These are phyloP conservation scores for Phytopythium aichiense DNA, from an alignment of 352 stramenopile genomes.

Conservation along the genomic window DNA sequence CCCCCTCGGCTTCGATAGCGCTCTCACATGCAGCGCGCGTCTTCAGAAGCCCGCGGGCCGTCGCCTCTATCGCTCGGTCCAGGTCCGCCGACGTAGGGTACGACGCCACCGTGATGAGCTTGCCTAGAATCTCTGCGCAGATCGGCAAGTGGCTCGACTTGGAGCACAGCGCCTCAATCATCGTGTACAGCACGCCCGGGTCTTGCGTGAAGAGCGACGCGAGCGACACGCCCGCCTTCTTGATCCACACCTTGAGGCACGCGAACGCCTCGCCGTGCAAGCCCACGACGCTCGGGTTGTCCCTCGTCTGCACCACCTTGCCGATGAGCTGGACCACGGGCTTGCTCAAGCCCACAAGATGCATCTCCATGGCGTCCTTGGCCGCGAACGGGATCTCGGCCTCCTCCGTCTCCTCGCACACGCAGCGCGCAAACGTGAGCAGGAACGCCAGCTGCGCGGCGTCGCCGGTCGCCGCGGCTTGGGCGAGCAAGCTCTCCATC, in stretches of 20 bases:
- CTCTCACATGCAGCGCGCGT: constrained; percentile 44
- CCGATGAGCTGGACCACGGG: constrained; percentile 41
- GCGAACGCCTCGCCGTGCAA: constrained; percentile 50
- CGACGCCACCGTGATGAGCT: constrained; percentile 52
- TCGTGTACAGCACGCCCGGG: constrained; percentile 27
- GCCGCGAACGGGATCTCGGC: constrained; percentile 50
- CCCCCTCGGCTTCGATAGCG: constrained; percentile 40
- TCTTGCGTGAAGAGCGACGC: constrained; percentile 41
- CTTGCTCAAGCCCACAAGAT: constrained; percentile 36
- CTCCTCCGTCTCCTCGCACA: constrained; percentile 68
- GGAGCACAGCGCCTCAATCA: constrained; percentile 44
- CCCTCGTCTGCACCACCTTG: constrained; percentile 36
- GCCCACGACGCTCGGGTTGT: constrained; percentile 23
- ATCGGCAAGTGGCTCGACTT: constrained; percentile 43
- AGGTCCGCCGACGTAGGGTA: constrained; percentile 48
- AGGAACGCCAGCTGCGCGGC: constrained; percentile 39
- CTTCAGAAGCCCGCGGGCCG: constrained; percentile 41
- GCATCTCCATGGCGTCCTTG: constrained; percentile 64
- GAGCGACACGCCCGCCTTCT: constrained; percentile 51
- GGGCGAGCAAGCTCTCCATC: constrained; percentile 28
- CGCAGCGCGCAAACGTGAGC: constrained; percentile 46
- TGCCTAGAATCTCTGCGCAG: constrained; percentile 51
- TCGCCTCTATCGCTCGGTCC: constrained; percentile 34
- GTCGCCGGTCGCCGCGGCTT: constrained; percentile 19
- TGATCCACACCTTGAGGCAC: constrained; percentile 59